These are phyloP conservation scores for Eucalyptus camaldulensis DNA, from an alignment of 345 rosid species.

Conservation along the genomic window DNA sequence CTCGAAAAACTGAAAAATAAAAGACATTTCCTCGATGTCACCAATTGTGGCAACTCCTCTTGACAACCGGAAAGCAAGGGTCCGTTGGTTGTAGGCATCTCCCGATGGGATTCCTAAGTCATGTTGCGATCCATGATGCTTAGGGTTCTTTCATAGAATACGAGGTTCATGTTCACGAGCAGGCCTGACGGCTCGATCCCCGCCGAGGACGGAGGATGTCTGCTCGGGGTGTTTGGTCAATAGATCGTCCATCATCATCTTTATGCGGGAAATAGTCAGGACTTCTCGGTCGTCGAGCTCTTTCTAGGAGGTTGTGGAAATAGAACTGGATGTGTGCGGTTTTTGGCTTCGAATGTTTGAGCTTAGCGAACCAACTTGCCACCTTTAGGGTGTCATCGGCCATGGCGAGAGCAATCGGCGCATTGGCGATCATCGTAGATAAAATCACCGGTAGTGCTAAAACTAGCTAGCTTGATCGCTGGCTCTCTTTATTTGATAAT, in stretches of 20 bases:
- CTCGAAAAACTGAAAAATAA: not conserved
- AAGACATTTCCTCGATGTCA: not conserved
- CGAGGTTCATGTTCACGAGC: slow-evolving; percentile 40
- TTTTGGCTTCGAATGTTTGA: not conserved
- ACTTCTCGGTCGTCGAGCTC: slow-evolving; percentile 4
- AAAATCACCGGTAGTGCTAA: not conserved
- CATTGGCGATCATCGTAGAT: not conserved
- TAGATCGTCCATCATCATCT: not conserved
- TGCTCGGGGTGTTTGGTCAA: not conserved
- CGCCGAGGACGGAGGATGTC: not conserved
- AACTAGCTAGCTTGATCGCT: not conserved
- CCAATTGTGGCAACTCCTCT: slow-evolving; percentile 35
- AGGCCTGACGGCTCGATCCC: slow-evolving; percentile 6
- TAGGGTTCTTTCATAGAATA: slow-evolving; percentile 53
- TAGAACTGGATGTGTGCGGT: slow-evolving; percentile 6
- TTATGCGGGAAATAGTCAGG: not conserved
- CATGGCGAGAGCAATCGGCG: not conserved
- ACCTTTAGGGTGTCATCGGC: not conserved
- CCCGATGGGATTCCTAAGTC: slow-evolving; percentile 19
- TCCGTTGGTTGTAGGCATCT: slow-evolving; percentile 68
- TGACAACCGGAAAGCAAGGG: slow-evolving; percentile 51
- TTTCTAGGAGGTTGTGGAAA: slow-evolving; percentile 18
- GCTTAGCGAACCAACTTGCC: not conserved
- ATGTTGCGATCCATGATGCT: slow-evolving; percentile 38
- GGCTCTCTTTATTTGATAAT: not conserved